A percentile compares a stretch with the other conserved stretches of the same genome.
Evolutionary conservation across 345 rosid genomes (phyloP).

Genomic region (Diplotaxis tenuifolia): DNA sequence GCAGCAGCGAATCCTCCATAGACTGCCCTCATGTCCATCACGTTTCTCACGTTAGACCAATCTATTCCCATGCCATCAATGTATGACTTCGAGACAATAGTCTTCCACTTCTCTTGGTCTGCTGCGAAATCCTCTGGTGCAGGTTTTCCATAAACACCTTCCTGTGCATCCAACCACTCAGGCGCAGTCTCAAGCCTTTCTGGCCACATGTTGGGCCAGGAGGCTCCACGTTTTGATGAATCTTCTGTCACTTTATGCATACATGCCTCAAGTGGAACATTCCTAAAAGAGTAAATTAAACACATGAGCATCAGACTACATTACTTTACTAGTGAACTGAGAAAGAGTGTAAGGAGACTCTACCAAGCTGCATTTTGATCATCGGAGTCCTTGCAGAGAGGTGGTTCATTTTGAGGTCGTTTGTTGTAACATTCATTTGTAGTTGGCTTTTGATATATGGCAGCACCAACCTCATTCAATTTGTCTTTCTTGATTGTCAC

Average conservation of each 20-base stretch:
- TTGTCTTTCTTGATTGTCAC: slow-evolving; percentile 53
- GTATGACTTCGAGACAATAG: slow-evolving; percentile 56
- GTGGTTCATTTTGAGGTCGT: slow-evolving; percentile 55
- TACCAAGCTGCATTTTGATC: slow-evolving; percentile 81
- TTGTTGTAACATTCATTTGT: slow-evolving; percentile 59
- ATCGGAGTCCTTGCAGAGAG: slow-evolving; percentile 64
- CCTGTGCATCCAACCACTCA: slow-evolving; percentile 63
- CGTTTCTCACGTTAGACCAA: slow-evolving; percentile 74
- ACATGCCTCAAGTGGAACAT: slow-evolving; percentile 75
- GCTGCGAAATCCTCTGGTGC: slow-evolving; percentile 61
- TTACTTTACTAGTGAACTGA: background rate
- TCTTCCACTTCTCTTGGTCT: slow-evolving; percentile 70
- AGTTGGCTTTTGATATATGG: slow-evolving; percentile 67
- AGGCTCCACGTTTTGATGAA: slow-evolving; percentile 56
- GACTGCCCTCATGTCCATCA: slow-evolving; percentile 93
- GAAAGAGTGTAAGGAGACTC: background rate
- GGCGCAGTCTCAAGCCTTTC: slow-evolving; percentile 60
- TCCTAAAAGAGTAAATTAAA: slow-evolving; percentile 42
- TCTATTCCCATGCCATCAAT: slow-evolving; percentile 54
- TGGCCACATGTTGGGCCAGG: slow-evolving; percentile 78
- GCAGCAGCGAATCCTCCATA: slow-evolving; percentile 96
- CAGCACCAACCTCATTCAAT: slow-evolving; percentile 59
- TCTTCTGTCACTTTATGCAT: slow-evolving; percentile 68
- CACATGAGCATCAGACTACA: slow-evolving; percentile 7
- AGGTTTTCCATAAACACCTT: slow-evolving; percentile 67